Conservation (phyloP, 352 stramenopile species). For the Phytophthora europaea region DNA sequence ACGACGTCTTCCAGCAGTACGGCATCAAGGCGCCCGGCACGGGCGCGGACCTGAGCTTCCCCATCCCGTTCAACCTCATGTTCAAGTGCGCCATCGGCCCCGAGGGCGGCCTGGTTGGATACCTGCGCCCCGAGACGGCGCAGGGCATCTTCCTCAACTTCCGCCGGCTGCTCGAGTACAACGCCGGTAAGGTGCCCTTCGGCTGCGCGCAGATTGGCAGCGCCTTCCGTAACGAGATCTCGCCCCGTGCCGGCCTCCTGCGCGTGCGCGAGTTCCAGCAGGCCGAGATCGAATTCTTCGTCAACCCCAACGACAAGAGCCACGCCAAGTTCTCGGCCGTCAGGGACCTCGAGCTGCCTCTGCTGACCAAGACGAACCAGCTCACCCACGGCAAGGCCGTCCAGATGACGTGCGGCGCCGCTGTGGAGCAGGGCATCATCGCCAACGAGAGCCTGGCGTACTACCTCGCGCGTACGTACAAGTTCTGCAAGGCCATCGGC, state of each 20-base stretch:
- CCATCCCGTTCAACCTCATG: constrained; percentile 99
- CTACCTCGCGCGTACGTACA: constrained; percentile 98
- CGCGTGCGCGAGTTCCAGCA: constrained; percentile 99
- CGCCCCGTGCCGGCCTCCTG: constrained; percentile 96
- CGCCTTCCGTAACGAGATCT: constrained; percentile 97
- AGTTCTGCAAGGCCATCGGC: constrained; percentile 96
- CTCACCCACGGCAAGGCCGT: constrained; percentile 97
- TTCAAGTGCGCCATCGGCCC: constrained; percentile 99
- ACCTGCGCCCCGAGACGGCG: constrained; percentile 98
- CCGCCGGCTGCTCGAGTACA: constrained; percentile 97
- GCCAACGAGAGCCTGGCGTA: constrained; percentile 99
- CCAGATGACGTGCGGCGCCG: constrained; percentile 92
- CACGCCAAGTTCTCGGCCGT: constrained; percentile 97
- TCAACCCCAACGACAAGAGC: constrained; percentile 99
- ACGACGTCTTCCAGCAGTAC: constrained; percentile 95
- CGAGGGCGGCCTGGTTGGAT: constrained; percentile 97
- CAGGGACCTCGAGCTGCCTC: constrained; percentile 80
- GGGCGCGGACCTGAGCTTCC: constrained; percentile 94
- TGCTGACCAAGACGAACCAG: constrained; percentile 97
- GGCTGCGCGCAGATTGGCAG: constrained; percentile 89
- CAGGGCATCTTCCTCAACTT: constrained; percentile 99
- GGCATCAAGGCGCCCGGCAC: constrained; percentile 93
- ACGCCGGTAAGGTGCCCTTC: constrained; percentile 94
- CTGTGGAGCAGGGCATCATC: constrained; percentile 94
- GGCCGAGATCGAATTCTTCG: constrained; percentile 99